Conservation (phyloP, 306 rosid genomes). For the Prunus salicina region DNA sequence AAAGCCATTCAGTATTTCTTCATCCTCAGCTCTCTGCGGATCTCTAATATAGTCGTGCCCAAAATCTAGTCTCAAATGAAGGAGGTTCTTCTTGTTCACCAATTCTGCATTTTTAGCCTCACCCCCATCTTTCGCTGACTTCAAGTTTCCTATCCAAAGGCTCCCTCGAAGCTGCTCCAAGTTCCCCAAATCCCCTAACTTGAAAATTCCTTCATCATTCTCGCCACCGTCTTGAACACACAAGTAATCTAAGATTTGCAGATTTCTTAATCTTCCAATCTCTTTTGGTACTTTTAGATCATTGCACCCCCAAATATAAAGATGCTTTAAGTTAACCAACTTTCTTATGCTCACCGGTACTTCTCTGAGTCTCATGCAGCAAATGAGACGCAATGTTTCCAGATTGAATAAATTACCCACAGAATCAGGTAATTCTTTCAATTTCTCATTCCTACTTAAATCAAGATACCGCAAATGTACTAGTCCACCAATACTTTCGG, state of each 20-base stretch:
- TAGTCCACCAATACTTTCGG: neutral
- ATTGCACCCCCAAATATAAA: rapidly evolving
- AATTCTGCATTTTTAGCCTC: neutral
- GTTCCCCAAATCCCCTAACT: neutral
- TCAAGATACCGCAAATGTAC: neutral
- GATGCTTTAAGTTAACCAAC: neutral
- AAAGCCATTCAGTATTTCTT: neutral
- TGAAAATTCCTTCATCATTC: too few relatives aligned
- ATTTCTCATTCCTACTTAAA: rapidly evolving
- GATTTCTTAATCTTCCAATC: neutral
- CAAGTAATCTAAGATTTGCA: neutral
- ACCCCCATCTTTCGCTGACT: neutral
- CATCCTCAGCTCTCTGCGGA: too few relatives aligned
- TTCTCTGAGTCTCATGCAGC: rapidly evolving
- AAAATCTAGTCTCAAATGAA: rapidly evolving
- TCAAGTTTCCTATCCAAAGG: rapidly evolving
- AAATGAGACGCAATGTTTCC: neutral
- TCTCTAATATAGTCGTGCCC: too few relatives aligned
- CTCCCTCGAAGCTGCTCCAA: neutral
- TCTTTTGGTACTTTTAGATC: neutral
- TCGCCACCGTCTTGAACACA: too few relatives aligned
- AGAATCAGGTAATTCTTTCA: neutral
- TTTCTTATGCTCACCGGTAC: neutral
- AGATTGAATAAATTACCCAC: neutral
- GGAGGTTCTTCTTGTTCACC: neutral